Evolutionary conservation across 495 filamentous ascomycete species (phyloP), one percentile per base, ranked within the genome.

Genomic region (Penicillium alfredii): DNA sequence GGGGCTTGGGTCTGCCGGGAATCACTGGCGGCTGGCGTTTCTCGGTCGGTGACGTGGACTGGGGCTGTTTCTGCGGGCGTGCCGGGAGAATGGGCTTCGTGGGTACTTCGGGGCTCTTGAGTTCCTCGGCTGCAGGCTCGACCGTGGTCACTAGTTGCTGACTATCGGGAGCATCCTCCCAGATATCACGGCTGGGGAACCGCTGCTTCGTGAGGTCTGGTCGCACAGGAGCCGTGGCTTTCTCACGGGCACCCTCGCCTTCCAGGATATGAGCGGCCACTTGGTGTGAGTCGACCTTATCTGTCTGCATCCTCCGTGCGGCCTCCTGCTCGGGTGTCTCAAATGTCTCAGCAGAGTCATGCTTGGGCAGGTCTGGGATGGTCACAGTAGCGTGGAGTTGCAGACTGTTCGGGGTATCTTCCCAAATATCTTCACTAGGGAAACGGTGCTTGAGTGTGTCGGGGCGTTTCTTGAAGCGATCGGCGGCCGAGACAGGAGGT

Each of bases 371-470:
- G 38, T 94, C 82, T 2, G 90, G 88, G 0, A 82, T 88, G 4
- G 84, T 81, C 8, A 99, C 89, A 38, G 82, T 89, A 12, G 92
- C 78, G 19, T 85, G 78, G 39, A 86, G 79, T 48, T 89, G 81
- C 30, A 86, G 68, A 63, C 85, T 90, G 61, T 82, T 85, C 3
- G 92, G 92, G 0, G 88, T 84, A 61, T 99, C 92, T 57, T 99
- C 92, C 92, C 92, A 99, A 23, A 96, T 76, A 55, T 99, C 92
- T 45, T 83, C 78, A 56, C 88, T 94, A 1, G 92, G 92, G 63
- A 98, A 98, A 30, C 82, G 77, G 31, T 86, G 84, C 53, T 77
- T 74, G 41, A 75, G 64, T 21, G 69, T 47, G 28, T 78, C 76
- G 0, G 81, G 77, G 22, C 79, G 74, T 24, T 68, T 51, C 55